phyloP scores from a whole-genome alignment of 2,329 filamentous ascomycete species.

The Botryotinia calthae region DNA sequence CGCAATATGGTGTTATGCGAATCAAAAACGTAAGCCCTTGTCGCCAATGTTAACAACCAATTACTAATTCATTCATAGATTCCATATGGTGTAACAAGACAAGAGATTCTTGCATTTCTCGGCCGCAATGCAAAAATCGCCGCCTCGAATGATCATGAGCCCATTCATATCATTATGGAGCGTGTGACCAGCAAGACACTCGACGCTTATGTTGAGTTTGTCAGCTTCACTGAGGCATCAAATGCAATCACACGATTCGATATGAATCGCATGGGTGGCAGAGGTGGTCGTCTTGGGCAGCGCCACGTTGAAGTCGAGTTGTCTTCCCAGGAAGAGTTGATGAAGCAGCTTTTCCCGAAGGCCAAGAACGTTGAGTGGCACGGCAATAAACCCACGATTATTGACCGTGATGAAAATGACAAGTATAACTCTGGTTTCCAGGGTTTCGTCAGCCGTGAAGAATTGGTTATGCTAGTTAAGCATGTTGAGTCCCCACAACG shows the following conservation, averaged over 20 bases:
- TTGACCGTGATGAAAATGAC: slow-evolving; percentile 40
- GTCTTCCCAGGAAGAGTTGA: slow-evolving; percentile 55
- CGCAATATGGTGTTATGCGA: slow-evolving; percentile 39
- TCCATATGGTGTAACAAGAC: slow-evolving; percentile 52
- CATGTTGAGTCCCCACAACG: slow-evolving; percentile 60
- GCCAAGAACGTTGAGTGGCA: slow-evolving; percentile 57
- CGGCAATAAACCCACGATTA: slow-evolving; percentile 45
- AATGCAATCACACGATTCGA: slow-evolving; percentile 51
- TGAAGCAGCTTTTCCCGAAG: slow-evolving; percentile 61
- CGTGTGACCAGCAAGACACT: slow-evolving; percentile 60
- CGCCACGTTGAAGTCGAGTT: slow-evolving; percentile 57
- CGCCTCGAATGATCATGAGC: slow-evolving; percentile 51
- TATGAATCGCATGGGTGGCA: slow-evolving; percentile 39
- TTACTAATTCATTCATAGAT: slow-evolving; percentile 44
- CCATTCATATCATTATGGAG: slow-evolving; percentile 64
- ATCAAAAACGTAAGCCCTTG: slow-evolving; percentile 40
- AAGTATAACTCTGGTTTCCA: slow-evolving; percentile 52
- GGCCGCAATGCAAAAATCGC: slow-evolving; percentile 56
- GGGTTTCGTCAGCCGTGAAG: slow-evolving; percentile 60
- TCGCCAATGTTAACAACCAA: not conserved
- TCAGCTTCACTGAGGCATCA: slow-evolving; percentile 51
- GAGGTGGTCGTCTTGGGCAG: slow-evolving; percentile 52
- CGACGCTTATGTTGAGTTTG: slow-evolving; percentile 60
- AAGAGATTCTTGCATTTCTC: slow-evolving; percentile 58
- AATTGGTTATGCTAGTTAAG: slow-evolving; percentile 62